phyloP scores from a whole-genome alignment of 2,329 filamentous ascomycete species.

The Didymella exigua region DNA sequence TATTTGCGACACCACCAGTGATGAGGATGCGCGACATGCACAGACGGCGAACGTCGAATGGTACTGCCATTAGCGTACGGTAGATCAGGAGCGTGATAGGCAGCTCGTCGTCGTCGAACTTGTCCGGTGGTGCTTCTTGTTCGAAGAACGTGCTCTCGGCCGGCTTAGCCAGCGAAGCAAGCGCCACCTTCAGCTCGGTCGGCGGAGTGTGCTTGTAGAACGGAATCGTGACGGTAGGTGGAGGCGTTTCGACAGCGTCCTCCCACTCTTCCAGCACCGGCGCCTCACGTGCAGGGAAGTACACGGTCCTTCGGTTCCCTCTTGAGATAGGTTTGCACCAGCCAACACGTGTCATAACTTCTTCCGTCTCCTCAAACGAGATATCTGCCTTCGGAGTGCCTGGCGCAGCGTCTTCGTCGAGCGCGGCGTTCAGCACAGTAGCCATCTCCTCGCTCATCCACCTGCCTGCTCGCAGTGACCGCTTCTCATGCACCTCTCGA shows the following conservation, averaged over 20 bases:
- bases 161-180: conserved; percentile 72
- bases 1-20: conserved; percentile 77
- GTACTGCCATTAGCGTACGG: conserved; percentile 73
- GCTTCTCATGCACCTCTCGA: conserved; percentile 73
- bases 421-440: conserved; percentile 62
- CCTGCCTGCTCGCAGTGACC: conserved; percentile 77
- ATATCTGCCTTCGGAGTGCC: conserved; percentile 36
- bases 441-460: conserved; percentile 72
- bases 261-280: conserved; percentile 53
- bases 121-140: conserved; percentile 55
- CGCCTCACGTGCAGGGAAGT: conserved; percentile 45
- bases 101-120: conserved; percentile 85
- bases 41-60: conserved; percentile 78
- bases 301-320: conserved; percentile 39
- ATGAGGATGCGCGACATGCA: conserved; percentile 92
- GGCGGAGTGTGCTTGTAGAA: conserved; percentile 47
- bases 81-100: conserved; percentile 80
- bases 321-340: conserved; percentile 66
- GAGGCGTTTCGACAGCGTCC: conserved; percentile 43
- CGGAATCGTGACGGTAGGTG: conserved; percentile 42
- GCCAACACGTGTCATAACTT: conserved; percentile 73
- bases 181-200: conserved; percentile 67
- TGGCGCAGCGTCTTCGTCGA: conserved; percentile 33
- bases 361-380: conserved; percentile 79
- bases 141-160: conserved; percentile 78